Evolutionary conservation across 352 stramenopile genomes (phyloP).

Genomic region (Phytophthora tentaculata): DNA sequence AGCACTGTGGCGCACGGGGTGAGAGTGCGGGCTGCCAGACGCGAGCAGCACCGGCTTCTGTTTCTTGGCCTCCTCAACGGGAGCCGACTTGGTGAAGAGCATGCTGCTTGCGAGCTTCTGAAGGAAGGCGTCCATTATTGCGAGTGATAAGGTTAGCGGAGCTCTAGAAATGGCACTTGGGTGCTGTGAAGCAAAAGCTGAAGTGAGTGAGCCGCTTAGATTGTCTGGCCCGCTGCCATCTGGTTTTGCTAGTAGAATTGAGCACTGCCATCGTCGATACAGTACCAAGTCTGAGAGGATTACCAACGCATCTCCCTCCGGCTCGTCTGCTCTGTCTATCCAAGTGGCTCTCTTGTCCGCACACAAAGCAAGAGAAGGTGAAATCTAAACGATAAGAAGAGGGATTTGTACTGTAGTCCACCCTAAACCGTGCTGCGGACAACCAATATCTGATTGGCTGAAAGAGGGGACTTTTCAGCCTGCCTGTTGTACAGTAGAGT

Average conservation of each 20-base stretch:
- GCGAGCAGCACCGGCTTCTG: slow-evolving; percentile 32
- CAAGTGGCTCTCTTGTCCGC: slow-evolving; percentile 10
- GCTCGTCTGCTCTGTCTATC: slow-evolving; percentile 32
- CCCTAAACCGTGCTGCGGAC: slow-evolving; percentile 23
- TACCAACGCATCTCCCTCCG: slow-evolving; percentile 36
- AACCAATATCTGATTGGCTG: no score
- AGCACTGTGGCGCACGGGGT: slow-evolving; percentile 40
- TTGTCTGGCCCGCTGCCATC: slow-evolving; percentile 6
- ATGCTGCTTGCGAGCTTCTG: slow-evolving; percentile 42
- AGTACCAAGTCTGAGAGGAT: slow-evolving; percentile 24
- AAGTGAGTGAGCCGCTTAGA: slow-evolving; percentile 40
- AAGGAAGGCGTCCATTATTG: slow-evolving; percentile 55
- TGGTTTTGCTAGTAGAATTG: slow-evolving; percentile 37
- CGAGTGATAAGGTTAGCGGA: background rate
- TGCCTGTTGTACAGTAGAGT: no score
- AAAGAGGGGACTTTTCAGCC: no score
- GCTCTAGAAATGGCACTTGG: slow-evolving; percentile 21
- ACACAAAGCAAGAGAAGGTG: slow-evolving; percentile 8
- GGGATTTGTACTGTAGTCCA: slow-evolving; percentile 4
- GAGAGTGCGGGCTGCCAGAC: slow-evolving; percentile 20
- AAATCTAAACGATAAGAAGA: slow-evolving; percentile 24
- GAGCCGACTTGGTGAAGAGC: slow-evolving; percentile 41
- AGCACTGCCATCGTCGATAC: slow-evolving; percentile 22
- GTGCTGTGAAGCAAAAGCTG: slow-evolving; percentile 43
- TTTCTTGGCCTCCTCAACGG: slow-evolving; percentile 28